Percentiles rank a stretch among this genome's conserved stretches.
These are phyloP conservation scores for Aspergillus melleus DNA, from an alignment of 2,329 filamentous ascomycete genomes.

Conservation along the genomic window DNA sequence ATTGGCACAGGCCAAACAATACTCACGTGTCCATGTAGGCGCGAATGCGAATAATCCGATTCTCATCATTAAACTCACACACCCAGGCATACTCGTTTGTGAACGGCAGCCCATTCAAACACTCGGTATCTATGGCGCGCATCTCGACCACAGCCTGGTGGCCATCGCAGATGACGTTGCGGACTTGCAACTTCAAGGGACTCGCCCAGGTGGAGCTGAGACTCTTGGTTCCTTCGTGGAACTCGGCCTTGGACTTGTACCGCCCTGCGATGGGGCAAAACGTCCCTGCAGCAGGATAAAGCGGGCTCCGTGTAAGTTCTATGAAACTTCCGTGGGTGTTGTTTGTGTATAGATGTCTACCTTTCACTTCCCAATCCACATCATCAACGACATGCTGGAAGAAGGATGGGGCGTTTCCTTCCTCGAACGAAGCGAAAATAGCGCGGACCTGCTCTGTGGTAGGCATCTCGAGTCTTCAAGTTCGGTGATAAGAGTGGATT, in stretches of 20 bases:
- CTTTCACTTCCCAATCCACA: background rate
- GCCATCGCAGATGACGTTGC: background rate
- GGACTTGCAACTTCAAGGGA: background rate
- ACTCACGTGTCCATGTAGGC: background rate
- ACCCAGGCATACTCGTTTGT: background rate
- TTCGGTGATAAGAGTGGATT: no score
- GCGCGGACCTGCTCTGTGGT: background rate
- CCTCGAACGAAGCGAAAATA: background rate
- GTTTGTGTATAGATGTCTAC: no score
- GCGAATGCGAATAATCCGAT: background rate
- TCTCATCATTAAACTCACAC: background rate
- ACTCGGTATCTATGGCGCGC: background rate
- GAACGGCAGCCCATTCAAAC: background rate
- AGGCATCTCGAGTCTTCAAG: background rate
- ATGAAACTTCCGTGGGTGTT: no score
- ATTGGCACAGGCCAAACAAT: background rate
- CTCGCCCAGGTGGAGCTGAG: background rate
- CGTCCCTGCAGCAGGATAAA: background rate
- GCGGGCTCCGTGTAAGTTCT: no score
- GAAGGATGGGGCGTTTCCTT: background rate
- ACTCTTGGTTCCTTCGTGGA: background rate
- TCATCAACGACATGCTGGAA: background rate
- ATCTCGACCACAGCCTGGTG: background rate
- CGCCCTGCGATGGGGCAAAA: background rate
- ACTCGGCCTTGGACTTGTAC: no score